Evolutionary conservation across 345 rosid species (phyloP).

Genomic region (Populus simonii): DNA sequence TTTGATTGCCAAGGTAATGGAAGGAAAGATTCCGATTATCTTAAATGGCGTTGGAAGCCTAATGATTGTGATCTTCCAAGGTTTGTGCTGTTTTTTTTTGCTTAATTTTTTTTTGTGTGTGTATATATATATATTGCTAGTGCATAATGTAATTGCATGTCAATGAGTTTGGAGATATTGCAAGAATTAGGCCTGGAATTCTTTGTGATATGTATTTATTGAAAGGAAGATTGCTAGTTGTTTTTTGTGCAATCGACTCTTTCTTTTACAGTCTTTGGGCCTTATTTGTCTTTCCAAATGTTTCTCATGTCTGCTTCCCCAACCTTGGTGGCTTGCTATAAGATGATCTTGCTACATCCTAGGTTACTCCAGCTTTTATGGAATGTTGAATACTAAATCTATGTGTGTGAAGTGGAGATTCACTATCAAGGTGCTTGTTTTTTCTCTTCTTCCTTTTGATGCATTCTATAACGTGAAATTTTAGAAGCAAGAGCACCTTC

Average conservation of each 20-base stretch:
- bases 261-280: neutral
- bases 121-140: neutral
- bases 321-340: neutral
- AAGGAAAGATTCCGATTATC: slow-evolving; percentile 65
- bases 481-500: neutral
- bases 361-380: neutral
- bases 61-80: slow-evolving; percentile 90
- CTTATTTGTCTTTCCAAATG: neutral
- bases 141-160: neutral
- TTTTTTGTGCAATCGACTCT: neutral
- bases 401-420: neutral
- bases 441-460: neutral
- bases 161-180: neutral
- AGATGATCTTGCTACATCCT: neutral
- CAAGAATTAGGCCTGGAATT: neutral
- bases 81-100: slow-evolving; percentile 25
- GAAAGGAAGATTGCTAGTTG: neutral
- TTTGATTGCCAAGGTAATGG: slow-evolving; percentile 85
- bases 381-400: neutral
- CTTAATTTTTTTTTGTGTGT: too few relatives aligned
- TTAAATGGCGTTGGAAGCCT: slow-evolving; percentile 90
- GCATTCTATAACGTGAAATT: neutral
- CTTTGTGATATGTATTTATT: neutral
- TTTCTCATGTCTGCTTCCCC: neutral
- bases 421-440: neutral